phyloP scores from a whole-genome alignment of 73 alveolate genomes.

The Tetrahymena borealis region DNA sequence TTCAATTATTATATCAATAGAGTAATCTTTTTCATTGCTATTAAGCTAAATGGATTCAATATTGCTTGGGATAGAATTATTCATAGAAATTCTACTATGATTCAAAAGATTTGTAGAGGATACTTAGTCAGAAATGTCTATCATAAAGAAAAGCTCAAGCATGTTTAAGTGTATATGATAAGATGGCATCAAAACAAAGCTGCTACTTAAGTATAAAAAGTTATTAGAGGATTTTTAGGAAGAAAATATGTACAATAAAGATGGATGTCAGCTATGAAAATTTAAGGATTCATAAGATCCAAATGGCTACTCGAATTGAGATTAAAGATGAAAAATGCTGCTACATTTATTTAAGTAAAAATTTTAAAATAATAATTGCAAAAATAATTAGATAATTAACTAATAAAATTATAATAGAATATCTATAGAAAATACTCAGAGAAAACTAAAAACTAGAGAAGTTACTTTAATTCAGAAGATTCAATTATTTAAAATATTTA shows the following conservation, averaged over 20 bases:
- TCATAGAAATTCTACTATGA: conserved; percentile 26
- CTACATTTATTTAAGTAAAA: not conserved
- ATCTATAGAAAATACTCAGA: not conserved
- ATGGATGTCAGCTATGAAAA: not conserved
- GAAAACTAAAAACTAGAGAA: not conserved
- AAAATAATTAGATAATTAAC: no score
- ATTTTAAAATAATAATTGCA: not conserved
- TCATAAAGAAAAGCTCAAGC: conserved; percentile 8
- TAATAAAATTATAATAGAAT: not conserved
- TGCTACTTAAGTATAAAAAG: conserved; percentile 33
- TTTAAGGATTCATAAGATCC: conserved; percentile 43
- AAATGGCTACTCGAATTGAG: conserved; percentile 43
- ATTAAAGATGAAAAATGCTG: conserved; percentile 21
- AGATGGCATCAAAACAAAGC: conserved; percentile 27
- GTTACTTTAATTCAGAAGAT: not conserved
- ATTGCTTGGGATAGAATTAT: conserved; percentile 46
- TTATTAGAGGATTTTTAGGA: conserved; percentile 44
- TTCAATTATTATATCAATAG: not conserved
- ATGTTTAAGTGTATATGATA: conserved; percentile 32
- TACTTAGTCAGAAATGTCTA: conserved; percentile 34
- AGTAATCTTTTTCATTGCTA: conserved; percentile 6
- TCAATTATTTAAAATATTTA: not conserved
- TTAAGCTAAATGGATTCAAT: conserved; percentile 12
- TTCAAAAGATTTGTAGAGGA: conserved; percentile 59
- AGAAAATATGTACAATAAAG: conserved; percentile 36